Conservation (phyloP, 352 stramenopile genomes). For the Pythium brachiatum region DNA sequence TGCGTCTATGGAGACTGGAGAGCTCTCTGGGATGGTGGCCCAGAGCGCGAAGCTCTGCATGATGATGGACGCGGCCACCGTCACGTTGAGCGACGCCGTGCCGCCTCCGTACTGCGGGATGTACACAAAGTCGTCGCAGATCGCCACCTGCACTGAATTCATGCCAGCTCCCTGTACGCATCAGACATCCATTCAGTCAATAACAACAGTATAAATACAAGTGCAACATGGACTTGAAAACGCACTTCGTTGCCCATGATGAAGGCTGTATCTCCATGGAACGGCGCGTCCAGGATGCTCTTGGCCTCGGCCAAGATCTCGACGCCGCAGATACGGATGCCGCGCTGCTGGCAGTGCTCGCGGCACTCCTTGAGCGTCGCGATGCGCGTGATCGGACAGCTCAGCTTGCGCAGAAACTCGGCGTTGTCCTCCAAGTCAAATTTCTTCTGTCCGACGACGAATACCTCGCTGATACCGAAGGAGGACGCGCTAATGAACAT, state of each 20-base stretch:
- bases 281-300: conserved; percentile 65
- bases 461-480: conserved; percentile 81
- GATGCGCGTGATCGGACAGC: conserved; percentile 63
- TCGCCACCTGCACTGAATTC: conserved; percentile 86
- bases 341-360: conserved; percentile 46
- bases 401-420: conserved; percentile 41
- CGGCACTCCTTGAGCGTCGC: conserved; percentile 80
- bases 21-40: conserved; percentile 39
- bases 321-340: conserved; percentile 89
- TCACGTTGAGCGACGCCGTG: conserved; percentile 96
- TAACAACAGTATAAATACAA: too few species aligned
- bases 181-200: conserved; percentile 3
- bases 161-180: conserved; percentile 83
- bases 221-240: too few species aligned
- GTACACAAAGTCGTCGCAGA: conserved; percentile 93
- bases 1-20: neutral
- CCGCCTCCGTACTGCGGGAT: conserved; percentile 94
- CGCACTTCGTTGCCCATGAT: conserved; percentile 95
- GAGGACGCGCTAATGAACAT: conserved; percentile 80
- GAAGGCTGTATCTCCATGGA: conserved; percentile 87
- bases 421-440: conserved; percentile 62
- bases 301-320: conserved; percentile 91
- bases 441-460: conserved; percentile 89
- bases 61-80: conserved; percentile 92
- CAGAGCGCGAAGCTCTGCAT: conserved; percentile 90